These are phyloP conservation scores for Aspergillus ruber DNA, from an alignment of 2,329 filamentous ascomycete species.

Conservation along the genomic window DNA sequence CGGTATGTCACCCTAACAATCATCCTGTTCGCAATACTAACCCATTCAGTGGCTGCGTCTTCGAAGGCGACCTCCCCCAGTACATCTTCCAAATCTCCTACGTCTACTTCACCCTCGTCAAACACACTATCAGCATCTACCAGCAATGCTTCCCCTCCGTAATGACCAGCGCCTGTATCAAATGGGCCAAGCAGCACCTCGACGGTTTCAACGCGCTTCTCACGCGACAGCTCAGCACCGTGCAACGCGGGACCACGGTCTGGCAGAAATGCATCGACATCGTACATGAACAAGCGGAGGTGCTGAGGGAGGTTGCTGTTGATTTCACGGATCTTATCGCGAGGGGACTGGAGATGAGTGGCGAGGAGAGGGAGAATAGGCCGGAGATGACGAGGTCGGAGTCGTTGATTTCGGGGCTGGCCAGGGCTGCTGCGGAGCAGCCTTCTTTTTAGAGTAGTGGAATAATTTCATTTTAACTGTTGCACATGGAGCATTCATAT, in stretches of 20 bases:
- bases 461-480: no score
- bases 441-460: neutral
- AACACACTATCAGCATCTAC: conserved; percentile 86
- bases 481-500: no score
- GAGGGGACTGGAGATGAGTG: conserved; percentile 36
- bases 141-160: conserved; percentile 76
- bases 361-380: conserved; percentile 11
- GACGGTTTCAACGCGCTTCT: conserved; percentile 84
- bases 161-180: conserved; percentile 91
- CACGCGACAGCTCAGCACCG: conserved; percentile 76
- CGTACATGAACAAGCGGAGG: conserved; percentile 70
- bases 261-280: conserved; percentile 80
- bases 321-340: conserved; percentile 83
- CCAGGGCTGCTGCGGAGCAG: neutral
- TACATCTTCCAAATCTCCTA: conserved; percentile 96
- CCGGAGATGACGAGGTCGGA: conserved; percentile 21
- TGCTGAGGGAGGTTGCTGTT: conserved; percentile 77
- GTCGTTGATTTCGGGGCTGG: conserved; percentile 2
- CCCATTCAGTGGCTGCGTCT: conserved; percentile 70
- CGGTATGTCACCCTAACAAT: conserved; percentile 51
- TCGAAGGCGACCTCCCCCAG: conserved; percentile 83
- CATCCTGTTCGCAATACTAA: conserved; percentile 16
- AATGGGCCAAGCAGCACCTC: conserved; percentile 95
- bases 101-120: conserved; percentile 90
- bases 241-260: conserved; percentile 65